These are phyloP conservation scores for Flaveria bidentis DNA, from an alignment of 129 eudicot genomes.

Conservation along the genomic window DNA sequence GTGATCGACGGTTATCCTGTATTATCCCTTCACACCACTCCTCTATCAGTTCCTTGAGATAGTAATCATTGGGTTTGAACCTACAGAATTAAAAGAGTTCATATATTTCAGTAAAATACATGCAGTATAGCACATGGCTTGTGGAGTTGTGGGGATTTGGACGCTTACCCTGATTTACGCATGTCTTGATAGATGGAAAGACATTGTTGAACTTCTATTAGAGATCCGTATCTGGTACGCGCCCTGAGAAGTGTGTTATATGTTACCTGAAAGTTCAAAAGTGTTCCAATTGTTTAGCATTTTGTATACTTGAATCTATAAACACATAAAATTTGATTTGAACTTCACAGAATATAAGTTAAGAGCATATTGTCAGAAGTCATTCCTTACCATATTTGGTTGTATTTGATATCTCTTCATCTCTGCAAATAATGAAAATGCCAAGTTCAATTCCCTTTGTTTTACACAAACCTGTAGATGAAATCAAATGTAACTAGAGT, in stretches of 20 bases:
- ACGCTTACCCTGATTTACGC: conserved; percentile 88
- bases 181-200: conserved; percentile 78
- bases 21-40: conserved; percentile 98
- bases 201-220: conserved; percentile 84
- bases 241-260: conserved; percentile 91
- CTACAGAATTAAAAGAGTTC: conserved; percentile 35
- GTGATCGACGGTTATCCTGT: conserved; percentile 48
- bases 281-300: background rate
- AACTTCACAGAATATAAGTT: background rate
- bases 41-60: conserved; percentile 85
- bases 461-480: conserved; percentile 74
- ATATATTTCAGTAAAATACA: background rate
- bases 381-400: conserved; percentile 74
- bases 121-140: background rate
- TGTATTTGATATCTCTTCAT: conserved; percentile 74
- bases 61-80: conserved; percentile 81
- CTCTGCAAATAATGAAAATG: conserved; percentile 70
- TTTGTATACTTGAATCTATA: background rate
- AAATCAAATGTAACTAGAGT: conserved; percentile 25
- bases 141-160: background rate
- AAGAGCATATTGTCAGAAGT: conserved; percentile 5
- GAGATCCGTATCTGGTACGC: conserved; percentile 76
- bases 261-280: conserved; percentile 65
- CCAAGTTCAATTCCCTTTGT: conserved; percentile 52
- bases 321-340: background rate